phyloP scores from a whole-genome alignment of 495 filamentous ascomycete species.

The Penicillium macrosclerotiorum region DNA sequence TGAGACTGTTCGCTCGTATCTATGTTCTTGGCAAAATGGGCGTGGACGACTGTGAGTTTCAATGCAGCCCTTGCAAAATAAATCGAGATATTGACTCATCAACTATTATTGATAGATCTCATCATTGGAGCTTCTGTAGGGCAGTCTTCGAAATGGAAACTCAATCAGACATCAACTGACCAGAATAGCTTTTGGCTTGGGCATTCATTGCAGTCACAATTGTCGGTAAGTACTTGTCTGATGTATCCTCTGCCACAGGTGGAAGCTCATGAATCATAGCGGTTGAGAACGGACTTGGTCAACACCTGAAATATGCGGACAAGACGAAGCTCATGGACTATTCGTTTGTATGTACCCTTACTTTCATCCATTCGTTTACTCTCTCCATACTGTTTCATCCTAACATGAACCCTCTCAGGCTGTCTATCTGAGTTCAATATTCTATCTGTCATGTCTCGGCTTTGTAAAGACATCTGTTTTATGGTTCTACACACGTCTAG shows the following conservation, averaged over 20 bases:
- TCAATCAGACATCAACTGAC: conserved; percentile 10
- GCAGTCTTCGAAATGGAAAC: too few relatives aligned
- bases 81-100: not conserved
- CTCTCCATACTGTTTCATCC: not conserved
- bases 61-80: not conserved
- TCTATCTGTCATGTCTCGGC: conserved; percentile 38
- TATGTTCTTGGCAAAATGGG: conserved; percentile 35
- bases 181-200: conserved; percentile 32
- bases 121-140: conserved; percentile 39
- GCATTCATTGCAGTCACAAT: conserved; percentile 35
- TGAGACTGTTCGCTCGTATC: conserved; percentile 37
- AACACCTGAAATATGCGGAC: conserved; percentile 25
- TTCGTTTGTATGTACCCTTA: conserved; percentile 24
- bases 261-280: conserved; percentile 20
- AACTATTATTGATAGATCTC: conserved; percentile 21
- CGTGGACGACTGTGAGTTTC: conserved; percentile 37
- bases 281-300: conserved; percentile 34
- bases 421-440: conserved; percentile 44
- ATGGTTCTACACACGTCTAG: conserved; percentile 40
- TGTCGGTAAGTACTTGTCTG: conserved; percentile 23
- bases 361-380: too few relatives aligned
- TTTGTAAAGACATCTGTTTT: conserved; percentile 42
- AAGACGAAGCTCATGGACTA: conserved; percentile 23
- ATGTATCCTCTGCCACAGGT: not conserved
- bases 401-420: conserved; percentile 15